Base-by-base conservation (phyloP, 805 yeast genomes). In the Spathaspora girioi region DNA sequence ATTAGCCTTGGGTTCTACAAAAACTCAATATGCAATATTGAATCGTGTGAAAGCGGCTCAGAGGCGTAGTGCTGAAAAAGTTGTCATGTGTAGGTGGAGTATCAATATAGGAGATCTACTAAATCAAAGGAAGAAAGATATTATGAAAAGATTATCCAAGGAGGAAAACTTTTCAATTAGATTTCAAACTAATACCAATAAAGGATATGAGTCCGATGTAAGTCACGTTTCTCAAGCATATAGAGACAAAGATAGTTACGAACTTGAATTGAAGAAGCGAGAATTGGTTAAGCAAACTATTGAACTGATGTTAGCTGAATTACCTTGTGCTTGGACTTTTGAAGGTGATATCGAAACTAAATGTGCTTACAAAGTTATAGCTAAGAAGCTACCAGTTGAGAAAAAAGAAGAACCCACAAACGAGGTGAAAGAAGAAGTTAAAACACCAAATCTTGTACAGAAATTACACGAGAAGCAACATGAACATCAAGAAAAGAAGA, bases 91-190 rank as follows among this genome's bases (percentile, higher is more conserved):
- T 14, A 59, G 65, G 15, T 75, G 77, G 77, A 63, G 64, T 38
- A 73, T 75, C 43, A 71, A 72, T 51, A 49, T 61, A 18, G 63
- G 70, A 27, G 79, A 74, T 56, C 66, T 74, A 56, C 59, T 57
- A 38, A 63, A 66, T 51, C 78, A 75, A 51, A 75, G 74, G 56
- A 61, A 50, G 32, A 56, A 55, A 10, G 79, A 73, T 51, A 69
- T 74, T 32, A 47, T 54, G 45, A 64, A 63, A 20, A 53, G 68
- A n/a, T 50, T 70, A n/a, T 53, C 52, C 12, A 71, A 65, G 50
- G 70, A 67, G 15, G 76, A 69, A n/a, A 35, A 35, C 14, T 15
- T 35, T 10, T 15, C 8, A 47, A 40, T 35, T 35, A 35, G 17
- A n/a, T 18, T 17, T 17, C 45, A 27, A 38, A n/a, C 23, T 17